phyloP scores from a whole-genome alignment of 352 stramenopile genomes.

The Phytophthora multivora region DNA sequence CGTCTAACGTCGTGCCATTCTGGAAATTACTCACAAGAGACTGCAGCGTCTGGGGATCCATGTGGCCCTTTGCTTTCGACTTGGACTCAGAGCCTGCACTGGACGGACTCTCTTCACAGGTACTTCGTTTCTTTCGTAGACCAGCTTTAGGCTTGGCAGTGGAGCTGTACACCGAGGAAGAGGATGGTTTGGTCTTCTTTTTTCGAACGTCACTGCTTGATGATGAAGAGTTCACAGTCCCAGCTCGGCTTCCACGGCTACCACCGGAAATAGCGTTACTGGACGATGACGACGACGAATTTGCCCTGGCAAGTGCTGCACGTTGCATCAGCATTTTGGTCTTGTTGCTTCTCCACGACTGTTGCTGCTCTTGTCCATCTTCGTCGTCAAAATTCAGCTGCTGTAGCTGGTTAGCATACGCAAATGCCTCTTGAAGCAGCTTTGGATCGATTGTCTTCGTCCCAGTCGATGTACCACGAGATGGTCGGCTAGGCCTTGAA shows the following conservation, averaged over 20 bases:
- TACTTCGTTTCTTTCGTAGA: slow-evolving; percentile 43
- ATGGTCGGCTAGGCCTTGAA: slow-evolving; percentile 19
- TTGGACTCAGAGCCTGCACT: slow-evolving; percentile 11
- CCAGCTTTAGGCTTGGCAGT: slow-evolving; percentile 36
- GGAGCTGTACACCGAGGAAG: slow-evolving; percentile 38
- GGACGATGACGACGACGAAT: slow-evolving; percentile 32
- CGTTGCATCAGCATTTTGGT: slow-evolving; percentile 28
- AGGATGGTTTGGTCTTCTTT: slow-evolving; percentile 36
- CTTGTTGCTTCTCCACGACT: slow-evolving; percentile 25
- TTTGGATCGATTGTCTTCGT: slow-evolving; percentile 59
- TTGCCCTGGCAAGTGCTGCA: slow-evolving; percentile 20
- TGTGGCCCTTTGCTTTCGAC: slow-evolving; percentile 31
- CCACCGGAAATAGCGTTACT: slow-evolving; percentile 10
- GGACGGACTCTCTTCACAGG: slow-evolving; percentile 6
- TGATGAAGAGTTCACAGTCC: slow-evolving; percentile 5
- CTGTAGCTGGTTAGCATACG: slow-evolving; percentile 66
- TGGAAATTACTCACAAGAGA: slow-evolving; percentile 75
- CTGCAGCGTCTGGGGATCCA: slow-evolving; percentile 71
- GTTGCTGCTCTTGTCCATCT: slow-evolving; percentile 40
- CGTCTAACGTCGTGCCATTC: slow-evolving; percentile 63
- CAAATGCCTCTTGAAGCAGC: slow-evolving; percentile 78
- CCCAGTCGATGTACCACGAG: slow-evolving; percentile 2
- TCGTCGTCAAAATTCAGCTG: slow-evolving; percentile 47
- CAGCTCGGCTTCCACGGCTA: slow-evolving; percentile 1
- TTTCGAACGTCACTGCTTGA: slow-evolving; percentile 27